Base-by-base conservation (phyloP, 768 basidiomycete species). In the Panaeolus cyanescens region DNA sequence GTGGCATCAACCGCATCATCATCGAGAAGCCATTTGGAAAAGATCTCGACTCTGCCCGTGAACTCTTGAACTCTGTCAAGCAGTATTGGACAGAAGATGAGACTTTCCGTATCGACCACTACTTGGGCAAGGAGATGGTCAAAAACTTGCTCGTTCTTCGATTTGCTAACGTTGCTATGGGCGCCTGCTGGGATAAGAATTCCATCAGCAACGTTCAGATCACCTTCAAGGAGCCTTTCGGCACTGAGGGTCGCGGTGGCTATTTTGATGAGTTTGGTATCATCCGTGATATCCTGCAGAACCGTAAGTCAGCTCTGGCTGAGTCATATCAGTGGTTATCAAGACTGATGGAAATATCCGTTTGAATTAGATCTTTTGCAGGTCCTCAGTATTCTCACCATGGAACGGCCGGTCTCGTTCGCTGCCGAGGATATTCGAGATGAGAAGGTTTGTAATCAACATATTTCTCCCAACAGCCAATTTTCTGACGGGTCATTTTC, bases 221-320 rank as follows among this genome's bases (percentile, higher is more conserved):
- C 77, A 97, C 95, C 15, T 98, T 99, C 87, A 99, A 99, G 81
- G 97, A 99, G 76, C 95, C 96, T 2, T 98, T 99, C 72, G 96
- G 96, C 19, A 99, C 96, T 54, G 97, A 99, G 73, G 96, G 96
- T n/a, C 92, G 96, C 66, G 96, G 96, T n/a, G 96, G 97, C 17
- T 99, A 99, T 84, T 99, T 99, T 79, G 96, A 99, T 74, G 96
- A 99, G 77, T 99, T 98, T 77, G 97, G 97, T 59, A 99, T 99
- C 74, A 96, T 99, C 75, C 91, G 96, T 71, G 96, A 99, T 75
- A 83, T 99, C 61, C 80, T 96, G 72, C 96, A 99, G 80, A 99
- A 99, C 78, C 96, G 96, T 97, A 75, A 77, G 96, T 85, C 32
- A 32, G 59, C 50, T 53, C 54, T 32, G 39, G 54, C 50, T 50